phyloP scores from a whole-genome alignment of 371 early-diverging fungal species.

The Dinochytrium kinnereticum region DNA sequence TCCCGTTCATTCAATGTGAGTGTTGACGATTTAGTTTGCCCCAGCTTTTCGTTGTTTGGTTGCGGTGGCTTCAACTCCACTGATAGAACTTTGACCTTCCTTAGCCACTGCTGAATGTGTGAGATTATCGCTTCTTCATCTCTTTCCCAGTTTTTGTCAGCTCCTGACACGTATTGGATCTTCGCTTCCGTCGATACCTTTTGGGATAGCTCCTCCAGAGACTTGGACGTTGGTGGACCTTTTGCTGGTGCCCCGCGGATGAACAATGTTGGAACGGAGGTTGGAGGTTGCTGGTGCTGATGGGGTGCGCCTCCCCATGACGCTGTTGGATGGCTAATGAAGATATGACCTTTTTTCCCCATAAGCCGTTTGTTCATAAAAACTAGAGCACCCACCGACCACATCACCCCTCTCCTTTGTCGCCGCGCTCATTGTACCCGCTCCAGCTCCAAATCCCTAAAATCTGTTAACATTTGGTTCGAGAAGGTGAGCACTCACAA shows the following conservation, averaged over 20 bases:
- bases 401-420: conserved; percentile 20
- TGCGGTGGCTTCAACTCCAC: background rate
- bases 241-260: background rate
- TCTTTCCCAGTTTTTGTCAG: conserved; percentile 7
- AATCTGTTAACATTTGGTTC: background rate
- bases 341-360: background rate
- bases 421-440: conserved; percentile 15
- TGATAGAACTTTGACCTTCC: background rate
- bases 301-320: background rate
- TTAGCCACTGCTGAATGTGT: background rate
- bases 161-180: background rate
- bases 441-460: conserved; percentile 22
- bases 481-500: background rate
- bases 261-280: background rate
- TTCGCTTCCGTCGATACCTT: background rate
- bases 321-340: background rate
- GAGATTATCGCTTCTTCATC: background rate
- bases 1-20: too few species aligned
- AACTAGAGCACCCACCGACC: background rate
- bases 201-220: background rate
- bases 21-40: background rate
- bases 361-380: background rate
- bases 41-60: background rate
- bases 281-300: background rate
- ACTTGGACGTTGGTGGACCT: background rate